A percentile compares a stretch with the other conserved stretches of the same genome.
These are phyloP conservation scores for Podospora australis DNA, from an alignment of 495 filamentous ascomycete species.

Conservation along the genomic window DNA sequence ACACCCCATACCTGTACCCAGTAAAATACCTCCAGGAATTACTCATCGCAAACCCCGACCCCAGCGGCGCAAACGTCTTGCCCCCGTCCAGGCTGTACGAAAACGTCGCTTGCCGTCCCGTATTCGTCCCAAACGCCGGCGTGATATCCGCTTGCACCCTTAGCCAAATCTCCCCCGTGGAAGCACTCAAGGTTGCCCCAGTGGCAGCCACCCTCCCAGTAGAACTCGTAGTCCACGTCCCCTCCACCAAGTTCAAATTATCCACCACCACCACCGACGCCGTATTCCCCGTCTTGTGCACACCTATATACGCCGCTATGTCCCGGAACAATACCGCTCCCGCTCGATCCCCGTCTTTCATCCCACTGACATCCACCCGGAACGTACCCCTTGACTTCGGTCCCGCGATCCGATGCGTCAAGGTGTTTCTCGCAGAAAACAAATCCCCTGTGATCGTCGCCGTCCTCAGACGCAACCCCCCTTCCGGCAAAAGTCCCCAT, in stretches of 20 bases:
- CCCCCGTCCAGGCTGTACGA: slow-evolving; percentile 49
- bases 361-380: slow-evolving; percentile 36
- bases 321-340: slow-evolving; percentile 49
- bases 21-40: slow-evolving; percentile 47
- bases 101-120: slow-evolving; percentile 33
- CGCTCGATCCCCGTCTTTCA: slow-evolving; percentile 46
- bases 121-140: slow-evolving; percentile 25
- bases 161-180: slow-evolving; percentile 35
- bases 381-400: slow-evolving; percentile 42
- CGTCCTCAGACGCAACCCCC: slow-evolving; percentile 39
- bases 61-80: slow-evolving; percentile 35
- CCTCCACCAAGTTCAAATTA: slow-evolving; percentile 19
- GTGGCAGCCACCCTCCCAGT: slow-evolving; percentile 35
- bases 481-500: slow-evolving; percentile 17
- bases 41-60: slow-evolving; percentile 33
- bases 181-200: slow-evolving; percentile 16
- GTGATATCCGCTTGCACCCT: slow-evolving; percentile 36
- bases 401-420: slow-evolving; percentile 49
- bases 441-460: slow-evolving; percentile 48
- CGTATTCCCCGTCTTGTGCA: slow-evolving; percentile 23
- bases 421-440: slow-evolving; percentile 48
- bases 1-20: slow-evolving; percentile 52
- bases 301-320: slow-evolving; percentile 45
- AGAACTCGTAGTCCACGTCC: slow-evolving; percentile 35
- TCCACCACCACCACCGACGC: slow-evolving; percentile 24